phyloP scores from a whole-genome alignment of 1,139 yeast species.

The Geotrichum cucujoidarum region DNA sequence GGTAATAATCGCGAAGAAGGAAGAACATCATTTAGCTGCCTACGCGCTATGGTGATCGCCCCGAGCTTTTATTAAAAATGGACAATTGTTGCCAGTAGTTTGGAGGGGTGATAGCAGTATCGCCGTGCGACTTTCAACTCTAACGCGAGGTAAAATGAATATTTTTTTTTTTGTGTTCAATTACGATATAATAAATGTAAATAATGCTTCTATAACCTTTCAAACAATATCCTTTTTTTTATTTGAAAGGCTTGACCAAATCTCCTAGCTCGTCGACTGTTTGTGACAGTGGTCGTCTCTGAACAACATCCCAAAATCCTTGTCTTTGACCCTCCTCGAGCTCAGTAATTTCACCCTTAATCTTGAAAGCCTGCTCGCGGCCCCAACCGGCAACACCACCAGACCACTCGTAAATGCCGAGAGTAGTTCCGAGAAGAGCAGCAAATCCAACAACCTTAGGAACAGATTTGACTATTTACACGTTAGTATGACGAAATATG shows the following conservation, averaged over 20 bases:
- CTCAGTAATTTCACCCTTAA: conserved; percentile 31
- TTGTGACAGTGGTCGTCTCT: conserved; percentile 78
- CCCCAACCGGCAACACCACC: conserved; percentile 43
- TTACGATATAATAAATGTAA: no score
- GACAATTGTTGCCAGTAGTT: no score
- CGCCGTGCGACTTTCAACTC: no score
- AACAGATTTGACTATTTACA: conserved; percentile 36
- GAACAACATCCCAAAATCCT: conserved; percentile 76
- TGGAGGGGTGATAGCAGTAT: no score
- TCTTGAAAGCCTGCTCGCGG: conserved; percentile 33
- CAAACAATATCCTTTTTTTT: conserved; percentile 2
- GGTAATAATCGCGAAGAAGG: no score
- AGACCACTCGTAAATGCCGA: conserved; percentile 44
- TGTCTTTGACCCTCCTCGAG: conserved; percentile 48
- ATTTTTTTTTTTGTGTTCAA: no score
- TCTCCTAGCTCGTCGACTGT: conserved; percentile 71
- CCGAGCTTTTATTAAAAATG: no score
- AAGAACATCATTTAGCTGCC: no score
- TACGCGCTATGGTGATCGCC: no score
- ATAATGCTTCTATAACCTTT: no score
- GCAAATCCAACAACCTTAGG: conserved; percentile 46
- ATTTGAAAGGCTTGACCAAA: conserved; percentile 28
- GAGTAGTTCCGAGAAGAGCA: conserved; percentile 36
- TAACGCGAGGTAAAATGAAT: no score
- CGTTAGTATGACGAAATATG: not conserved